These are phyloP conservation scores for Thermothielavioides terrestris DNA, from an alignment of 495 filamentous ascomycete genomes.

Conservation along the genomic window DNA sequence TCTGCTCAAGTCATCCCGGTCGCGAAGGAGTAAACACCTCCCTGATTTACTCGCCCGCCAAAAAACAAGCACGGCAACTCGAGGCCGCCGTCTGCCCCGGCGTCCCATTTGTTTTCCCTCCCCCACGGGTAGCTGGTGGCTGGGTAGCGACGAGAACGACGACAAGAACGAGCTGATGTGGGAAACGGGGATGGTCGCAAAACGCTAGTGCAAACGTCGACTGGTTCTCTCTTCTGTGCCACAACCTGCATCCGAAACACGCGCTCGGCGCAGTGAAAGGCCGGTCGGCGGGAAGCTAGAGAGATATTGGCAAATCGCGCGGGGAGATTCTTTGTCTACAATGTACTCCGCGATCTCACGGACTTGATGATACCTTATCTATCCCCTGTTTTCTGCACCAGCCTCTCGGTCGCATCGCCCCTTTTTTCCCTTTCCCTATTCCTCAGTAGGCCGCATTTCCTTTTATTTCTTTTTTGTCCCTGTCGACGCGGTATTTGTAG, in stretches of 20 bases:
- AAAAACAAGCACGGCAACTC: neutral
- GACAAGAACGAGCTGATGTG: neutral
- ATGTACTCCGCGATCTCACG: neutral
- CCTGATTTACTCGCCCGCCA: neutral
- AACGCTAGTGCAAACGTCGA: neutral
- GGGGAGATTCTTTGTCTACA: neutral
- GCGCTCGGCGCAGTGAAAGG: neutral
- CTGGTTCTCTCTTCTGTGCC: neutral
- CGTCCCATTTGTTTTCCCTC: too few species aligned
- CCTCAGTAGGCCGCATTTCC: neutral
- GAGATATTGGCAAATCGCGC: neutral
- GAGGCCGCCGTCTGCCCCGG: too few species aligned
- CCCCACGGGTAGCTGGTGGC: neutral
- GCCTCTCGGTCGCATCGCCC: neutral
- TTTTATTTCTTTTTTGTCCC: neutral
- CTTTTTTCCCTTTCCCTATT: neutral
- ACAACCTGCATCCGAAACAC: neutral
- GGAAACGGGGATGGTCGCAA: neutral
- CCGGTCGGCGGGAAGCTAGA: neutral
- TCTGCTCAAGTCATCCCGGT: slow-evolving; percentile 15
- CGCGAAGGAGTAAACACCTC: slow-evolving; percentile 19
- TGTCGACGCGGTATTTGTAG: neutral
- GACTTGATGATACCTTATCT: neutral
- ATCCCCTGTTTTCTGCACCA: slow-evolving; percentile 1
- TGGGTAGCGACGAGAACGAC: neutral